These are phyloP conservation scores for Trichosporon ovoides DNA, from an alignment of 1,284 basidiomycete genomes.

Conservation along the genomic window DNA sequence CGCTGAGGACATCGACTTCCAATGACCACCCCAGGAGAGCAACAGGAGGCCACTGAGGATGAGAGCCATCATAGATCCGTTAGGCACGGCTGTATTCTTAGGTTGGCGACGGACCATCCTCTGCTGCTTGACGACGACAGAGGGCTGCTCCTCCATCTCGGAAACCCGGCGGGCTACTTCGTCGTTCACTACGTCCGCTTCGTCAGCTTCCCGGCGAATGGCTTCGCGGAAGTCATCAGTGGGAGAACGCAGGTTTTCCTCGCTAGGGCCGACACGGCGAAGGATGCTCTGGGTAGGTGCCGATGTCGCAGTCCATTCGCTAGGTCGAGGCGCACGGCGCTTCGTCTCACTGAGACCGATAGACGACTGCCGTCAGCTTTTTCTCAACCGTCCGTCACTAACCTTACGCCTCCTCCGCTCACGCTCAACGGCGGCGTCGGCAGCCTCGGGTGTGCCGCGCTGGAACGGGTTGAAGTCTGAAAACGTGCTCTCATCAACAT, in stretches of 20 bases:
- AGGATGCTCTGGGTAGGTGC: conserved; percentile 23
- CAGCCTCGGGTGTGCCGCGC: conserved; percentile 50
- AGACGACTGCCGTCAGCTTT: conserved; percentile 19
- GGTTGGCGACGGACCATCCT: conserved; percentile 9
- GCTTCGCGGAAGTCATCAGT: conserved; percentile 30
- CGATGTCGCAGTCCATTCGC: conserved; percentile 22
- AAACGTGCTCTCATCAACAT: conserved; percentile 45
- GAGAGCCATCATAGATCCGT: conserved; percentile 45
- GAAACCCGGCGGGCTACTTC: conserved; percentile 26
- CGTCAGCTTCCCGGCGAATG: conserved; percentile 20
- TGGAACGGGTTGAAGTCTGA: conserved; percentile 56
- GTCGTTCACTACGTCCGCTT: conserved; percentile 33
- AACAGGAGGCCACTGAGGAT: conserved; percentile 51
- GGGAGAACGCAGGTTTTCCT: conserved; percentile 34
- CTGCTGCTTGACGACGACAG: conserved; percentile 1
- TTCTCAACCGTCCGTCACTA: not conserved
- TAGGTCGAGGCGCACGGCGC: conserved; percentile 17
- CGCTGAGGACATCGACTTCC: conserved; percentile 57
- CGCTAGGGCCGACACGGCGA: conserved; percentile 32
- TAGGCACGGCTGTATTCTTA: conserved; percentile 11
- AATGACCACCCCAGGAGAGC: conserved; percentile 49
- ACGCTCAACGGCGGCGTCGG: conserved; percentile 24
- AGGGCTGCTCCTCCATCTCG: not conserved
- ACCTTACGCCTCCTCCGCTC: conserved; percentile 45
- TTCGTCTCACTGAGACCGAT: conserved; percentile 16